These are phyloP conservation scores for Myochromella boudieri DNA, from an alignment of 768 basidiomycete species.

Conservation along the genomic window DNA sequence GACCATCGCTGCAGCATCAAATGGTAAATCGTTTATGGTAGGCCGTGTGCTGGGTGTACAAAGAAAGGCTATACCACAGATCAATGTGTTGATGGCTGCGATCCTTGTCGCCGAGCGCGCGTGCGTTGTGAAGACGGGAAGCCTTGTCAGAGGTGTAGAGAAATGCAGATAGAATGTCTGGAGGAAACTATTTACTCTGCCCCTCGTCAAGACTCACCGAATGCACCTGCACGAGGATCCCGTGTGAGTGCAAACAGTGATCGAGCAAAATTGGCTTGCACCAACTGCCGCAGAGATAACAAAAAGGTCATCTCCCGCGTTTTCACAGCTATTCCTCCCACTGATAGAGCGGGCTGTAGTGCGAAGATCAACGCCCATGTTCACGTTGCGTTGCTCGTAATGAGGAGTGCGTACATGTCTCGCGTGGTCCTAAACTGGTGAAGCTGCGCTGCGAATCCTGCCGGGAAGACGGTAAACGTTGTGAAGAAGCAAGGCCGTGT, in stretches of 20 bases:
- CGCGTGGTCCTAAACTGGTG: conserved; percentile 55
- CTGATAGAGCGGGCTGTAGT: conserved; percentile 34
- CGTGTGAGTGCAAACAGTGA: conserved; percentile 39
- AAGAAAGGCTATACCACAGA: conserved; percentile 53
- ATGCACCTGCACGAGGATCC: conserved; percentile 20
- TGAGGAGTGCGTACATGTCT: conserved; percentile 57
- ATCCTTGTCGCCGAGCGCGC: conserved; percentile 57
- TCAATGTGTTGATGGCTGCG: conserved; percentile 63
- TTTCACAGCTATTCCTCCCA: conserved; percentile 5
- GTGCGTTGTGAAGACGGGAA: conserved; percentile 50
- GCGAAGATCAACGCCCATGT: conserved; percentile 64
- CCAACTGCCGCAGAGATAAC: conserved; percentile 61
- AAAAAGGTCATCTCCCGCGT: conserved; percentile 45
- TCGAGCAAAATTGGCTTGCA: conserved; percentile 59
- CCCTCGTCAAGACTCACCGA: conserved; percentile 23
- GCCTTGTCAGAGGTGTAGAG: conserved; percentile 53
- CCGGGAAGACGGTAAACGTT: conserved; percentile 53
- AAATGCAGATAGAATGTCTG: conserved; percentile 48
- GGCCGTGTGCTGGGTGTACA: conserved; percentile 59
- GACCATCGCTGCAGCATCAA: conserved; percentile 1
- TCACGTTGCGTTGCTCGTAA: conserved; percentile 53
- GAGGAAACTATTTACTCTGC: conserved; percentile 37
- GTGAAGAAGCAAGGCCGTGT: conserved; percentile 62
- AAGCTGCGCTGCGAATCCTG: conserved; percentile 62
- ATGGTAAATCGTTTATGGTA: conserved; percentile 19